Conservation (phyloP, 1,139 yeast species). For the Geotrichum europaeum region DNA sequence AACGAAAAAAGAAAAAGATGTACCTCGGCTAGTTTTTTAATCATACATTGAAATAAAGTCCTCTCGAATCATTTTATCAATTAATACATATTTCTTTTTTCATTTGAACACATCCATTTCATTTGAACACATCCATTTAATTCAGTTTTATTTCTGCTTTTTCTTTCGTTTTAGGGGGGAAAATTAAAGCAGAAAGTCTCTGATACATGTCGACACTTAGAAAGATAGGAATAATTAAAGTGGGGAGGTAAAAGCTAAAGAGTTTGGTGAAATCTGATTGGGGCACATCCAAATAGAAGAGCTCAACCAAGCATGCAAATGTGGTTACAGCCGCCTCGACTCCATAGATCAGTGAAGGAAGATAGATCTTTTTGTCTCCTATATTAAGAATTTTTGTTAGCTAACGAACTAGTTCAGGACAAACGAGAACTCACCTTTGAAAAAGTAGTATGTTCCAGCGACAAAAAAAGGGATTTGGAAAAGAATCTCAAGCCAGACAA, state of each 20-base stretch:
- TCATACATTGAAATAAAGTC: background rate
- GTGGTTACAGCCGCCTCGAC: conserved; percentile 74
- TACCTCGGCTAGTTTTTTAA: no score
- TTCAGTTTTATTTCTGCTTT: conserved; percentile 1
- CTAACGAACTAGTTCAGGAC: background rate
- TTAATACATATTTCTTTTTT: background rate
- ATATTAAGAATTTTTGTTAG: background rate
- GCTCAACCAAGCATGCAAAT: conserved; percentile 47
- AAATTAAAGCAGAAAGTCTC: conserved; percentile 24
- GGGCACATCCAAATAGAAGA: conserved; percentile 26
- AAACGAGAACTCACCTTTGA: conserved; percentile 22
- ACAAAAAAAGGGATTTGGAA: conserved; percentile 77
- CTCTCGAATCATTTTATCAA: background rate
- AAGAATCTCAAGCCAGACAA: conserved; percentile 63
- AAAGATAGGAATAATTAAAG: conserved; percentile 54
- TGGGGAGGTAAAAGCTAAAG: conserved; percentile 40
- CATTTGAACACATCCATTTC: background rate
- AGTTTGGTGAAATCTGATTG: conserved; percentile 28
- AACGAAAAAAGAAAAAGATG: no score
- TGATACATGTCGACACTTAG: conserved; percentile 46
- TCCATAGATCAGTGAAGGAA: conserved; percentile 59
- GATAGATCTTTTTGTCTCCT: conserved; percentile 38
- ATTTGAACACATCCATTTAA: background rate
- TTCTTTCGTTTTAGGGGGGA: conserved; percentile 6
- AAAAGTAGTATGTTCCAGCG: conserved; percentile 35